Evolutionary conservation across 805 yeast species (phyloP), one percentile per base, ranked within the genome.

Genomic region (Yueomyces sinensis): DNA sequence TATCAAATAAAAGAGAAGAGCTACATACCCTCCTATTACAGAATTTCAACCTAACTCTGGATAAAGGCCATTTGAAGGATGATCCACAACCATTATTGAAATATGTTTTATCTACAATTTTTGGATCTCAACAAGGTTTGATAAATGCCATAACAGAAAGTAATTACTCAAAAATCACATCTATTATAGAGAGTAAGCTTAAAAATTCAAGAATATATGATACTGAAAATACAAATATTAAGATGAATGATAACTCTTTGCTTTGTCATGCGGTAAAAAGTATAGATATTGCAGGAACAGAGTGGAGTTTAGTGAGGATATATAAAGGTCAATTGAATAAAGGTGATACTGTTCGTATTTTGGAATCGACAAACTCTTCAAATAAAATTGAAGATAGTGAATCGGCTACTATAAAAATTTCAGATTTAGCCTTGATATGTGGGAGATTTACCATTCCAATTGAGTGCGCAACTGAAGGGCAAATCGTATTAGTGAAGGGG

Each of bases 371-470:
- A 32, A 34, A 34, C 19, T 29, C 32, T 5, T 18, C 31, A 20
- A 13, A 20, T 15, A 25, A 14, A 17, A 17, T 15, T 11, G 9
- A 14, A 4, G 22, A 22, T 13, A 20, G 36, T 1, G 36, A 37
- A 11, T 36, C 24, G 28, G 24, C 24, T 1, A 20, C 24, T 7
- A n/a, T n/a, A n/a, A n/a, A n/a, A n/a, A 44, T 74, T 2, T 59
- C 56, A 14, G 63, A 58, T 22, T 50, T 76, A 4, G 67, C 58
- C 45, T 41, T 86, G 1, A 66, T 82, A 30, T 76, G 83, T 32
- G 87, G 87, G 0, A 64, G 94, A 42, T 86, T 82, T 50, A 68
- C 66, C 22, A 55, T 76, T 2, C 66, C 72, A 0, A 65, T 80
- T 0, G 55, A 62, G 1, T 63, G 63, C 14, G 74, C 76, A 0